Conservation (phyloP, 2,329 filamentous ascomycete species). For the Graphiopsis chlorocephala region DNA sequence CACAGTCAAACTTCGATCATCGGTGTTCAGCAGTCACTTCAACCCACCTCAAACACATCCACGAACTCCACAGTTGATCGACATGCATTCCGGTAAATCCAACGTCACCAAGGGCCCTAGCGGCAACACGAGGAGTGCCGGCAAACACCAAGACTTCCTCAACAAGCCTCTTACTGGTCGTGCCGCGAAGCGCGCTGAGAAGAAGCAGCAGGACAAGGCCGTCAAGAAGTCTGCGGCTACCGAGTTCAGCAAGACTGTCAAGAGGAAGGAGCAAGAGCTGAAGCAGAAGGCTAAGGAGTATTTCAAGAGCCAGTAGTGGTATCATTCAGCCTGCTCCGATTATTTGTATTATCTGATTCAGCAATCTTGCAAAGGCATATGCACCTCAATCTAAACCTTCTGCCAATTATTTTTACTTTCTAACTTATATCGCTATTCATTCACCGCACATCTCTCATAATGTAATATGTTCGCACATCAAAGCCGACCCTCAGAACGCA, state of each 20-base stretch:
- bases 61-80: not conserved
- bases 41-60: not conserved
- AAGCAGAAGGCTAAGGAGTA: slow-evolving; percentile 9
- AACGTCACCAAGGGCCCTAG: slow-evolving; percentile 5
- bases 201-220: slow-evolving; percentile 7
- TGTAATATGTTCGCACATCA: not conserved
- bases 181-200: slow-evolving; percentile 5
- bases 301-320: slow-evolving; percentile 1
- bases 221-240: not conserved
- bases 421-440: not conserved
- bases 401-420: not conserved
- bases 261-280: slow-evolving; percentile 7
- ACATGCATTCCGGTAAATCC: slow-evolving; percentile 4
- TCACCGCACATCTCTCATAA: not conserved
- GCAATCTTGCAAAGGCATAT: too few species aligned
- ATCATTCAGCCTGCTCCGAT: too few species aligned
- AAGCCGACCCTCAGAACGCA: not conserved
- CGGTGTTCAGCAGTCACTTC: not conserved
- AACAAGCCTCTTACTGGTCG: slow-evolving; percentile 10
- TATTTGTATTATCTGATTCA: too few species aligned
- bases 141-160: slow-evolving; percentile 10
- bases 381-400: too few species aligned
- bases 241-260: slow-evolving; percentile 1
- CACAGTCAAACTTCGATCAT: not conserved
- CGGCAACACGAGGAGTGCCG: not conserved